These are phyloP conservation scores for Bacidia gigantensis DNA, from an alignment of 495 filamentous ascomycete genomes.

Conservation along the genomic window DNA sequence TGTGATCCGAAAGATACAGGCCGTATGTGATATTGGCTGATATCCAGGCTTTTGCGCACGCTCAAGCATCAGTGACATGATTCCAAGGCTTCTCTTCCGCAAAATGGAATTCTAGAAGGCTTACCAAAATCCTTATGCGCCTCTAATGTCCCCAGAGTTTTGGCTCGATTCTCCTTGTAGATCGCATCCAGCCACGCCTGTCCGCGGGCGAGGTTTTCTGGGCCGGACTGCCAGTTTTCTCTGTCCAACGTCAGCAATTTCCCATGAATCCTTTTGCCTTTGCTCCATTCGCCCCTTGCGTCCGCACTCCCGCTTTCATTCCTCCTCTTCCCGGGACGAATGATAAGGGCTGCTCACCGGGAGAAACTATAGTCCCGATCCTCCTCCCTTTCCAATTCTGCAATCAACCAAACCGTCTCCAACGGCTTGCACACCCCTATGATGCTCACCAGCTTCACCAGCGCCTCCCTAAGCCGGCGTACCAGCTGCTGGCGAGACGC, in stretches of 20 bases:
- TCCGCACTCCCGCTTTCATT: not conserved
- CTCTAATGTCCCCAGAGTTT: slow-evolving; percentile 29
- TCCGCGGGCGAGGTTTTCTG: slow-evolving; percentile 33
- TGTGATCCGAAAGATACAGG: slow-evolving; percentile 40
- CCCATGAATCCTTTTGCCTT: too few species aligned
- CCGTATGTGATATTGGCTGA: slow-evolving; percentile 41
- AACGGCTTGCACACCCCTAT: slow-evolving; percentile 41
- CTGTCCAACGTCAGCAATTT: too few species aligned
- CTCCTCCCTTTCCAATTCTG: slow-evolving; percentile 32
- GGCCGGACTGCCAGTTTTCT: slow-evolving; percentile 29
- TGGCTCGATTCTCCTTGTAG: slow-evolving; percentile 25
- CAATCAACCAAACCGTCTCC: slow-evolving; percentile 35
- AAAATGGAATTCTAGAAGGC: too few species aligned
- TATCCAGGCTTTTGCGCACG: slow-evolving; percentile 9
- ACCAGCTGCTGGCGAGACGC: slow-evolving; percentile 30
- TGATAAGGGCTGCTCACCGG: slow-evolving; percentile 12
- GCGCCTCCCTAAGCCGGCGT: slow-evolving; percentile 37
- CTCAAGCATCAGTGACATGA: not conserved
- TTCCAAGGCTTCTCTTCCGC: too few species aligned
- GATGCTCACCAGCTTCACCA: slow-evolving; percentile 37
- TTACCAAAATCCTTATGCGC: slow-evolving; percentile 37
- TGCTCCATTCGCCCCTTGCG: not conserved
- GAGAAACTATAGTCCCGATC: slow-evolving; percentile 40
- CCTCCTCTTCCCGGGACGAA: not conserved
- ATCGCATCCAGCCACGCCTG: slow-evolving; percentile 33